These are phyloP conservation scores for Pinus albicaulis DNA, from an alignment of 75 land plant species.

Conservation along the genomic window DNA sequence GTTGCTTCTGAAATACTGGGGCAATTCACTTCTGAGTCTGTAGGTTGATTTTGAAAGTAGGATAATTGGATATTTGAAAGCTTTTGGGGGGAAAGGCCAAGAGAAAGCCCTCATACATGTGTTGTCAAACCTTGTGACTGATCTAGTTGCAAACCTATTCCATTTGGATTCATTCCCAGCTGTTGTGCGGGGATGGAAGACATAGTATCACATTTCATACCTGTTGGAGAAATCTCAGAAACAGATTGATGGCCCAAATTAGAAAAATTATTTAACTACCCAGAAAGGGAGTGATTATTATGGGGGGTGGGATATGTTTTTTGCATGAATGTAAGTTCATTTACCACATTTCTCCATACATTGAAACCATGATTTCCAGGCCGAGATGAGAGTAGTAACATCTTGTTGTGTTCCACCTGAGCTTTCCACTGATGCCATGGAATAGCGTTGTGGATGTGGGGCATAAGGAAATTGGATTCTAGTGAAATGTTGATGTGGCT, in stretches of 20 bases:
- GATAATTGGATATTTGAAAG: not conserved
- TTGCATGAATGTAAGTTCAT: not conserved
- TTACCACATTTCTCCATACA: not conserved
- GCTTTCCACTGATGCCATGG: not conserved
- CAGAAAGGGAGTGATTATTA: not conserved
- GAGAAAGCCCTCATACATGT: conserved; percentile 46
- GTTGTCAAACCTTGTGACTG: not conserved
- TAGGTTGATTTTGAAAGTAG: conserved; percentile 6
- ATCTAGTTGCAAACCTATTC: not conserved
- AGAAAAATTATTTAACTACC: not conserved
- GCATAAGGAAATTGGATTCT: not conserved
- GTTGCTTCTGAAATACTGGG: not conserved
- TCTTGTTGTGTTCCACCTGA: not conserved
- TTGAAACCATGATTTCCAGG: not conserved
- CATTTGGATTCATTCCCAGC: not conserved
- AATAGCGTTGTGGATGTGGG: not conserved
- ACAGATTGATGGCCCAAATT: not conserved
- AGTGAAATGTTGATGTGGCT: not conserved
- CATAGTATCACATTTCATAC: not conserved
- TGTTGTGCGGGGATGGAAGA: not conserved
- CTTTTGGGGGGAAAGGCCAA: conserved; percentile 59
- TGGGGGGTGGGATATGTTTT: not conserved
- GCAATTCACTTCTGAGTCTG: not conserved
- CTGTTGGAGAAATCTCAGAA: not conserved
- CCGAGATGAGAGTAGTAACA: not conserved